Evolutionary conservation across 257 asterid species (phyloP).

Genomic region (Lithospermum erythrorhizon): DNA sequence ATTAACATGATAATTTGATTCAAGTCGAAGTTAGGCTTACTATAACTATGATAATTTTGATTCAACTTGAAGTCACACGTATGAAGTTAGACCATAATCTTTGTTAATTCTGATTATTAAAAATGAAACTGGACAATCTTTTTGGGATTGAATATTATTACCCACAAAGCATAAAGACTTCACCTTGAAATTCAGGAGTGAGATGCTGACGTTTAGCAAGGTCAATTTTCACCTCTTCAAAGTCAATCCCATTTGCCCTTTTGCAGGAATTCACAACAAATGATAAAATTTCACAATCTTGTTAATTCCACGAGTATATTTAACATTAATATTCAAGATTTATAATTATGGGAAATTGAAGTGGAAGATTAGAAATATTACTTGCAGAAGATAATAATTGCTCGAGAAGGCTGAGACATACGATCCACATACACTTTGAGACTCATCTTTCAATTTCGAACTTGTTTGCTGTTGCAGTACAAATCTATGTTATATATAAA

Average conservation of each 20-base stretch:
- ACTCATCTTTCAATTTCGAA: slow-evolving; percentile 24
- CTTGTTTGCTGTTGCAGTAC: too few species aligned
- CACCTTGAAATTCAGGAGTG: slow-evolving; percentile 63
- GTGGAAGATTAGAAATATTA: slow-evolving; percentile 14
- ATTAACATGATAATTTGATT: too few species aligned
- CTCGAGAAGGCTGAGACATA: slow-evolving; percentile 84
- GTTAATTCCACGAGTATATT: too few species aligned
- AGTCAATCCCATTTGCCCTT: slow-evolving; percentile 71
- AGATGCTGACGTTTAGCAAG: slow-evolving; percentile 46
- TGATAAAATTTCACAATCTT: not conserved
- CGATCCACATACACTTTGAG: slow-evolving; percentile 70
- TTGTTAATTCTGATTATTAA: not conserved
- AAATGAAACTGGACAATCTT: too few species aligned
- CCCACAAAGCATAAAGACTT: not conserved
- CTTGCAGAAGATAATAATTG: slow-evolving; percentile 84
- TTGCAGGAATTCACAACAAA: slow-evolving; percentile 2
- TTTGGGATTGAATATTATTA: too few species aligned
- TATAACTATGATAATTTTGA: too few species aligned
- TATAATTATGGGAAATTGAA: not conserved
- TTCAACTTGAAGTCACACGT: not conserved
- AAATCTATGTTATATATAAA: too few species aligned
- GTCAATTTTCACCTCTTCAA: slow-evolving; percentile 61
- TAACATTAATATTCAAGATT: too few species aligned
- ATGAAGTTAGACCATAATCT: too few species aligned
- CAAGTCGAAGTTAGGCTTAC: too few species aligned